phyloP scores from a whole-genome alignment of 495 filamentous ascomycete genomes.

The Neurospora sp. region DNA sequence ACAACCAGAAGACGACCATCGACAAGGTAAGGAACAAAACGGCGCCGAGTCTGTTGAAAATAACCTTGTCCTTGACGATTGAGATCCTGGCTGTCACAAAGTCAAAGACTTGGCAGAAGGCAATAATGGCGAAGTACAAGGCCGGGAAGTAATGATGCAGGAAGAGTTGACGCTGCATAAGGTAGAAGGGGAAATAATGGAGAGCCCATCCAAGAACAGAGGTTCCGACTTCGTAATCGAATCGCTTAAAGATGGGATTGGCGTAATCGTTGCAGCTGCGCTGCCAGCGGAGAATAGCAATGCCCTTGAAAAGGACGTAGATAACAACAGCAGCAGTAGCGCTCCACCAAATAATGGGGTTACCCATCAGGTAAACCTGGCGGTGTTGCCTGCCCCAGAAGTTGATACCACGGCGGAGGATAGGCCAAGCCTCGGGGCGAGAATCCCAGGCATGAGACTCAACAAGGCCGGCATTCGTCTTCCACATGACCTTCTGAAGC shows the following conservation, averaged over 20 bases:
- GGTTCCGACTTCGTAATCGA: slow-evolving; percentile 92
- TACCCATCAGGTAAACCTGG: slow-evolving; percentile 94
- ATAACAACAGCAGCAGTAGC: slow-evolving; percentile 71
- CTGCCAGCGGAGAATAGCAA: slow-evolving; percentile 90
- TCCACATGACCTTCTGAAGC: slow-evolving; percentile 99
- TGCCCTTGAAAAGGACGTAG: slow-evolving; percentile 74
- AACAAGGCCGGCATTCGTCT: slow-evolving; percentile 89
- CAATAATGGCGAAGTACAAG: slow-evolving; percentile 86
- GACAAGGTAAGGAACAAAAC: slow-evolving; percentile 60
- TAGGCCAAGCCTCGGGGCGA: slow-evolving; percentile 85
- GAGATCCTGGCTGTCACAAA: slow-evolving; percentile 63
- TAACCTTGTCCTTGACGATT: slow-evolving; percentile 54
- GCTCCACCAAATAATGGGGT: slow-evolving; percentile 91
- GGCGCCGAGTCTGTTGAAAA: slow-evolving; percentile 61
- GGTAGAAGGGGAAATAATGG: slow-evolving; percentile 95
- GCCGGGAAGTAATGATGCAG: slow-evolving; percentile 87
- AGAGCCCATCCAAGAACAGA: slow-evolving; percentile 87
- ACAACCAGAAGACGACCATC: slow-evolving; percentile 70
- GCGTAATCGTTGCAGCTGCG: slow-evolving; percentile 80
- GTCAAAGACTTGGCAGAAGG: slow-evolving; percentile 81
- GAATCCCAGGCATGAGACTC: slow-evolving; percentile 98
- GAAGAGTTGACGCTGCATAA: slow-evolving; percentile 93
- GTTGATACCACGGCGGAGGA: slow-evolving; percentile 91
- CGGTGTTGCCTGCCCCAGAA: slow-evolving; percentile 95
- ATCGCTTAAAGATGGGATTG: slow-evolving; percentile 75